These are phyloP conservation scores for Crotalaria pallida DNA, from an alignment of 306 rosid species.

Conservation along the genomic window DNA sequence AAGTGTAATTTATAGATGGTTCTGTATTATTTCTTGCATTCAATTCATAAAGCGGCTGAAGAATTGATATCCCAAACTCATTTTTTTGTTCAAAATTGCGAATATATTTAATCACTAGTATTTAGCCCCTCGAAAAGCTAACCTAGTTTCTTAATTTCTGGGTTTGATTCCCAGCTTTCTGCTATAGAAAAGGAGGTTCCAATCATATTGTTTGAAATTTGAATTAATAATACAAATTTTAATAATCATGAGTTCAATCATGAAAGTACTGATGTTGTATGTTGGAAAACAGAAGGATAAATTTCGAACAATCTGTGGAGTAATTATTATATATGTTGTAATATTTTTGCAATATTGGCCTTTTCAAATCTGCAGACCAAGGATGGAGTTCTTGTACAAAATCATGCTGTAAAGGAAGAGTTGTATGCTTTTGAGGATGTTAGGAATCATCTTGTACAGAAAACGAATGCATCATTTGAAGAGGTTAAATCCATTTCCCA, in stretches of 20 bases:
- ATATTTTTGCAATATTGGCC: not conserved
- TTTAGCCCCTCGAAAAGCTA: too few species aligned
- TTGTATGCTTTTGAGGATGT: constrained; percentile 27
- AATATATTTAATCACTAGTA: too few species aligned
- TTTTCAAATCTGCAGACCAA: constrained; percentile 32
- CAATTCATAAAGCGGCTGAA: not conserved
- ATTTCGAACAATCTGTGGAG: not conserved
- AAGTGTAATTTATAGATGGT: not conserved
- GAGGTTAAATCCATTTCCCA: constrained; percentile 24
- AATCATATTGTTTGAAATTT: not conserved
- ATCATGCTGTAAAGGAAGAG: constrained; percentile 40
- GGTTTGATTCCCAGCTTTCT: not conserved
- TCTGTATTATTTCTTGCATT: not conserved
- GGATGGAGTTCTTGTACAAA: constrained; percentile 27
- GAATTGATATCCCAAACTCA: not conserved
- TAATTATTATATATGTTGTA: not conserved
- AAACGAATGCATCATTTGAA: constrained; percentile 27
- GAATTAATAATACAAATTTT: not conserved
- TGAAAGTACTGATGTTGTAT: not conserved
- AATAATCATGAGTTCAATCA: not conserved
- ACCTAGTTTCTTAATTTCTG: not conserved
- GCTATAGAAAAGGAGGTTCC: not conserved
- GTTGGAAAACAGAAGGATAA: not conserved
- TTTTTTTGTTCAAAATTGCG: not conserved
- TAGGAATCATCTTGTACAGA: constrained; percentile 29